Base-by-base conservation (phyloP, 2,329 filamentous ascomycete species). In the Didymella arachidicola region DNA sequence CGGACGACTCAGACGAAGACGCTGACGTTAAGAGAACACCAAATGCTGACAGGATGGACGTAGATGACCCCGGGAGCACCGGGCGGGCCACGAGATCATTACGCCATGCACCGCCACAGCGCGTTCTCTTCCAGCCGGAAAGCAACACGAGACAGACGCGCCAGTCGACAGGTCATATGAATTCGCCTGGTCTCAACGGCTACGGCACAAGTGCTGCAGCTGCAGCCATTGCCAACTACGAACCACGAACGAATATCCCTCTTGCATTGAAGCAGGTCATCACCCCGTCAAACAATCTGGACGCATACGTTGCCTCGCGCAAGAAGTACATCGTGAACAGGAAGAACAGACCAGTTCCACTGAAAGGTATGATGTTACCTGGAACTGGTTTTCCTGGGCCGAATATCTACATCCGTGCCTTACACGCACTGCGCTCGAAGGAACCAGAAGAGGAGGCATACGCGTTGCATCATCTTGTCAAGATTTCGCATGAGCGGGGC, bases 401-500 rank as follows among this genome's bases (percentile, higher is more conserved):
- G 2, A 95, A 96, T 72, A 97, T 97, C 64, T 98, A 97, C 72
- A 89, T 94, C 47, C 89, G 93, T 42, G 96, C 92, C 62, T 84
- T 96, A 36, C 88, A 93, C 66, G 89, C 93, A 4, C 80, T 99
- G 26, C 90, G 91, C 62, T 97, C 92, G 14, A 87, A 87, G 2
- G 86, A 96, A 26, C 85, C 85, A 3, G 85, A 88, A 12, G 94
- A 99, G 73, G 90, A 97, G 69, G 88, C 92, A n/a, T 98, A 96
- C 78, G 94, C 93, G 0, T 81, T 98, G 11, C 92, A 96, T 69
- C 94, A 98, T 70, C 80, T 98, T 4, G 93, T 98, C 59, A 96
- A 97, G 74, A 97, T 98, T 27, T 97, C 93, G 0, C 95, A 89
- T 72, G 93, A 98, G 76, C 87, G 93, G 42, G 94, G 94, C 44